Evolutionary conservation across 2,329 filamentous ascomycete species (phyloP).

Genomic region (Erysiphe neolycopersici): DNA sequence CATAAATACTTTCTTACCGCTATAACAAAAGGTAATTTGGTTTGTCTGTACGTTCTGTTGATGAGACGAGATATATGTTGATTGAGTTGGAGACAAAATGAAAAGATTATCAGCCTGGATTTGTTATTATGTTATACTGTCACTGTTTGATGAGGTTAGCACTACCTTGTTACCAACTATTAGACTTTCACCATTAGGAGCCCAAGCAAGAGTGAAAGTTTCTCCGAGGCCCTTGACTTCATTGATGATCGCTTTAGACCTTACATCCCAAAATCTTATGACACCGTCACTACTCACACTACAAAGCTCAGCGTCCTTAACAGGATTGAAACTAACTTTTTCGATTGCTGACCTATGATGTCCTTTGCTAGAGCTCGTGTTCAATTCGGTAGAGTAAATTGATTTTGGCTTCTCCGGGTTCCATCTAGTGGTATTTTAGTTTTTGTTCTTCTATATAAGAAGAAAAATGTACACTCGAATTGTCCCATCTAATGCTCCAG

Average conservation of each 20-base stretch:
- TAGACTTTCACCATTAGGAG: conserved; percentile 40
- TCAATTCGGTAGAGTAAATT: conserved; percentile 49
- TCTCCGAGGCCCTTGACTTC: conserved; percentile 39
- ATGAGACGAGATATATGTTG: conserved; percentile 28
- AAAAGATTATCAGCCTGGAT: conserved; percentile 32
- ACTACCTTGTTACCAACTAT: conserved; percentile 46
- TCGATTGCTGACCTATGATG: conserved; percentile 34
- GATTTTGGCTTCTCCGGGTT: conserved; percentile 52
- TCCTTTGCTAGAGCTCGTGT: conserved; percentile 17
- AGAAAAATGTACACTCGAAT: conserved; percentile 27
- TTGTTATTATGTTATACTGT: conserved; percentile 1
- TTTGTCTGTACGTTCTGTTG: conserved; percentile 40
- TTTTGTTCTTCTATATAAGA: not conserved
- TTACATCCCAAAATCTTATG: conserved; percentile 57
- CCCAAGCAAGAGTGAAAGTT: conserved; percentile 48
- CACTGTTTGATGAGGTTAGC: not conserved
- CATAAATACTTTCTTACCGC: conserved; percentile 40
- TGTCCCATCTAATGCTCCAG: conserved; percentile 43
- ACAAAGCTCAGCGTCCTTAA: conserved; percentile 50
- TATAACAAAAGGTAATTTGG: conserved; percentile 48
- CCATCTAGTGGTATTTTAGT: conserved; percentile 21
- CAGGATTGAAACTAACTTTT: conserved; percentile 53
- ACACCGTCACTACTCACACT: conserved; percentile 49
- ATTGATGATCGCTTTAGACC: conserved; percentile 42
- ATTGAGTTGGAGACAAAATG: conserved; percentile 31